Base-by-base conservation (phyloP, 116 monocot species). In the Zostera marina region DNA sequence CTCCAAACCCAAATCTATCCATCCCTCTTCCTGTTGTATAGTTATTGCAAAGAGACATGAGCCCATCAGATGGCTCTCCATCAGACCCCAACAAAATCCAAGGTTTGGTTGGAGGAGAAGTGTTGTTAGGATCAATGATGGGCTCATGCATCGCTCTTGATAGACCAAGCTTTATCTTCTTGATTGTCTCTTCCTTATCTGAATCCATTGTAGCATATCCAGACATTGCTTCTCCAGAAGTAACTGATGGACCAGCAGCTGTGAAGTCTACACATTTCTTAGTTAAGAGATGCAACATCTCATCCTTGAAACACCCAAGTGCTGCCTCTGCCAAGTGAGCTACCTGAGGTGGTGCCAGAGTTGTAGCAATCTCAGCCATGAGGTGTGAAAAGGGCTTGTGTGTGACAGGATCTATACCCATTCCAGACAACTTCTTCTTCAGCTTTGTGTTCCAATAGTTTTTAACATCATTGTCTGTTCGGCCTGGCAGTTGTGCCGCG, bases 391-490 rank as follows among this genome's bases (percentile, higher is more conserved):
- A 88, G 14, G 88, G 84, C 69, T 94, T 94, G 79, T 94, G 93
- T 3, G 94, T 94, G 11, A 94, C 82, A 4, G 88, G 94, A 42
- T 94, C 94, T 54, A 94, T 94, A 16, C 94, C 94, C 85, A 88
- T 88, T 5, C 94, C 79, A 0, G 85, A 79, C 16, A 88, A 75
- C 62, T 85, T 94, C 84, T 88, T 94, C 85, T 88, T 94, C 58
- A 94, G 81, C 70, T 94, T 88, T 22, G 88, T 88, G 82, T 94
- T 94, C 94, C 94, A 94, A 67, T 94, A 77, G 66, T 94, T 94
- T 80, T 94, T 94, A 8, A 94, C 85, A 44, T 94, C 94, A 62
- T 94, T 94, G 62, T 94, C 94, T 6, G 94, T 94, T 20, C 94
- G 77, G 7, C 94, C 94, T 0, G 94, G 73, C 54, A 94, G 59